These are phyloP conservation scores for Coffea eugenioides DNA, from an alignment of 257 asterid genomes.

Conservation along the genomic window DNA sequence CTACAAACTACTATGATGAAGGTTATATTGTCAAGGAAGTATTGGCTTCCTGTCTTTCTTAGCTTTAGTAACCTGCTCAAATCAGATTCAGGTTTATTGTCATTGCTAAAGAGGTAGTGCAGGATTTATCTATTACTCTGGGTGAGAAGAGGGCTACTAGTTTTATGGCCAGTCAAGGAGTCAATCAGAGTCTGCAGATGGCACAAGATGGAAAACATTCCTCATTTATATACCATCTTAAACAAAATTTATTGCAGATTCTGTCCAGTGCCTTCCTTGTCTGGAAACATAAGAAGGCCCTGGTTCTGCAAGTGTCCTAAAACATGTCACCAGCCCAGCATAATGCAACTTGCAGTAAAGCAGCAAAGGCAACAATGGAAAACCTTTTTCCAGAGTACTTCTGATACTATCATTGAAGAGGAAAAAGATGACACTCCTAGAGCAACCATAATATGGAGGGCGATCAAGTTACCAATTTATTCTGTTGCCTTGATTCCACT, in stretches of 20 bases:
- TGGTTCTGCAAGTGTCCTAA: slow-evolving; percentile 20
- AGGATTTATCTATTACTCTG: not conserved
- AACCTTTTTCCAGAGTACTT: slow-evolving; percentile 30
- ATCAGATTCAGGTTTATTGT: too few species aligned
- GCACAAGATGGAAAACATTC: not conserved
- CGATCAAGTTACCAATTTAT: slow-evolving; percentile 71
- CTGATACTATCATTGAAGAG: slow-evolving; percentile 24
- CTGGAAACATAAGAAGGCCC: slow-evolving; percentile 29
- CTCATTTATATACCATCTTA: not conserved
- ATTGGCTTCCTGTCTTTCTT: not conserved
- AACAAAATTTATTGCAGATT: slow-evolving; percentile 35
- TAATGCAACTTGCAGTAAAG: slow-evolving; percentile 23
- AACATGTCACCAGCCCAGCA: slow-evolving; percentile 11
- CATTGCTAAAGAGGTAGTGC: not conserved
- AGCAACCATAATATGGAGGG: slow-evolving; percentile 84
- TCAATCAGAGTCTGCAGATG: not conserved
- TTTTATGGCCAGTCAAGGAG: not conserved
- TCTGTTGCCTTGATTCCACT: slow-evolving; percentile 73
- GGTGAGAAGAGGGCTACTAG: not conserved
- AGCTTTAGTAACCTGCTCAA: not conserved
- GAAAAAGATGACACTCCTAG: slow-evolving; percentile 43
- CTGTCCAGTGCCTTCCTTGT: slow-evolving; percentile 29
- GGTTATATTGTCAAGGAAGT: not conserved
- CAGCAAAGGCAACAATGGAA: slow-evolving; percentile 11
- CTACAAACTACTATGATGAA: not conserved